Evolutionary conservation across 441 rosid species (phyloP), one percentile per base, ranked within the genome.

Genomic region (Breynia disticha): DNA sequence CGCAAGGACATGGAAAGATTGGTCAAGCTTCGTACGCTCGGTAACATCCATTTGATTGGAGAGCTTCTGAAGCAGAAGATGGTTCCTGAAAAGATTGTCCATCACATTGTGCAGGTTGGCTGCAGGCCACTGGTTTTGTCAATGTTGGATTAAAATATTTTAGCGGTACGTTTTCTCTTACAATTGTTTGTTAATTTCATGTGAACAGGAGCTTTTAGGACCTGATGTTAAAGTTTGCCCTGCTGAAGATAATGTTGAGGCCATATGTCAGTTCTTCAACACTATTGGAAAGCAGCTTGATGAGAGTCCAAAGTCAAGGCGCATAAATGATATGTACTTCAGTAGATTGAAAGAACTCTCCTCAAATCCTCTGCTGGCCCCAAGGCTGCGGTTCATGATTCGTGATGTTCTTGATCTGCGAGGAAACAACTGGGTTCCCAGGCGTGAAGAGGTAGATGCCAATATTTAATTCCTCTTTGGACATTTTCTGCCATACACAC

Each of bases 271-370:
- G 49, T 79, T 90, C 62, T 80, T 90, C 63, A 77, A 60, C 49
- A 90, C 88, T 46, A 85, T 82, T 37, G 98, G 98, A 16, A 90
- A 79, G 76, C 90, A 85, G 73, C 93, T 90, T 24, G 96, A 87
- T 54, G 88, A 85, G 70, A 51, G 77, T 44, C 73, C 67, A 15
- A 84, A 67, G 64, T 79, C 95, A 12, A 73, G 86, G 55, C 82
- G 79, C 5, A 73, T 80, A 63, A 90, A 83, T 54, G 95, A 87
- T 53, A 24, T 12, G 24, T 90, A 87, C 65, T 83, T 85, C 19
- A 63, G 13, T 46, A 70, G 84, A 51, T 54, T 87, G 79, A 90
- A 76, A 71, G 90, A 75, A n/a, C 56, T 90, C 57, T 54, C 84
- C 5, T 55, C 68, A 58, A 80, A 81, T 50, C 79, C 88, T 66